These are phyloP conservation scores for Phytophthora litchii DNA, from an alignment of 352 stramenopile species.

Conservation along the genomic window DNA sequence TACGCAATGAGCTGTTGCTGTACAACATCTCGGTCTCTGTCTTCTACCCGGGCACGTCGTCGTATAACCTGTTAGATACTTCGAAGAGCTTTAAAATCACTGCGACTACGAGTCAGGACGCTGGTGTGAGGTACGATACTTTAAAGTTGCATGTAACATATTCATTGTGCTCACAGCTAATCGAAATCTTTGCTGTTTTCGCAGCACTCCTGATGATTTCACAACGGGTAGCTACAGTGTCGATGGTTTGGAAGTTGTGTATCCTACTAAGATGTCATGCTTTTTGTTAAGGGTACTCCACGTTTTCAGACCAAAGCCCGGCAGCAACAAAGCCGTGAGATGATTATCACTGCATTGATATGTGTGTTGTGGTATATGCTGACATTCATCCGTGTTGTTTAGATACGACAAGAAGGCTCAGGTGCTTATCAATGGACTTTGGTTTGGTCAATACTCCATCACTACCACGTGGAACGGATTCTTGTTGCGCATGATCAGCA, in stretches of 20 bases:
- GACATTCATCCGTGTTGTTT: background rate
- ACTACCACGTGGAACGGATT: constrained; percentile 61
- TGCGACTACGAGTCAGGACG: constrained; percentile 1
- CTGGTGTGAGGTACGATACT: constrained; percentile 15
- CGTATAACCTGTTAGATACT: constrained; percentile 27
- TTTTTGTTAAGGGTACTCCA: constrained; percentile 39
- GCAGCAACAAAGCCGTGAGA: constrained; percentile 29
- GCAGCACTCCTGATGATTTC: constrained; percentile 17
- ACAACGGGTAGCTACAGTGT: constrained; percentile 17
- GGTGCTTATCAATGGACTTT: constrained; percentile 61
- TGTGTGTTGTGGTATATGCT: background rate
- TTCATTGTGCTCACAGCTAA: constrained; percentile 1
- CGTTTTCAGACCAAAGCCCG: constrained; percentile 33
- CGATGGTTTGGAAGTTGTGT: background rate
- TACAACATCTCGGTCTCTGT: constrained; percentile 86
- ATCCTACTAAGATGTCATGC: constrained; percentile 3
- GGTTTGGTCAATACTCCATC: constrained; percentile 63
- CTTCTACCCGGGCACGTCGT: constrained; percentile 86
- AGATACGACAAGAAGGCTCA: constrained; percentile 52
- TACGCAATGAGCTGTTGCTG: constrained; percentile 76
- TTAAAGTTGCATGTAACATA: background rate
- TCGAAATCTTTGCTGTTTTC: constrained; percentile 1
- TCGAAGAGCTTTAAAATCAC: constrained; percentile 9
- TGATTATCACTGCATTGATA: background rate
- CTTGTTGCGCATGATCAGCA: constrained; percentile 57